These are phyloP conservation scores for Colletotrichum destructivum DNA, from an alignment of 2,329 filamentous ascomycete genomes.

Conservation along the genomic window DNA sequence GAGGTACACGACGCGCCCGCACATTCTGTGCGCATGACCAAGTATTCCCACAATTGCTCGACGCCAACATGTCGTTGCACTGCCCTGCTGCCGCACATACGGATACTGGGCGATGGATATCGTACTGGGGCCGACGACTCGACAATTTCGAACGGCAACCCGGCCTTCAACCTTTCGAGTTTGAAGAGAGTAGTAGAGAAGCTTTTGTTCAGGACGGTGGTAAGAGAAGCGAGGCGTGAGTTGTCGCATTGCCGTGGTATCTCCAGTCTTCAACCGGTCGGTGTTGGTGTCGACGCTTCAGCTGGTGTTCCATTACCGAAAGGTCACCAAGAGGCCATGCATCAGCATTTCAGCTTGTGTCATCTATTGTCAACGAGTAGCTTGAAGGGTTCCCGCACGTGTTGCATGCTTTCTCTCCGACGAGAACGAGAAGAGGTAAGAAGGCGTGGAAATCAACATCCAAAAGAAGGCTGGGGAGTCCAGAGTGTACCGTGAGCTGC, in stretches of 20 bases:
- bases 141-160: no score
- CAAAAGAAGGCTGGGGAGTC: slow-evolving; percentile 27
- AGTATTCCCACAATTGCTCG: slow-evolving; percentile 35
- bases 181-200: no score
- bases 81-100: slow-evolving; percentile 17
- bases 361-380: slow-evolving; percentile 12
- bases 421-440: not conserved
- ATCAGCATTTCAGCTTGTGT: not conserved
- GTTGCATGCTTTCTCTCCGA: not conserved
- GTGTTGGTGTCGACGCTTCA: not conserved
- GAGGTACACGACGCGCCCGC: slow-evolving; percentile 31
- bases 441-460: not conserved
- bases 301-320: not conserved
- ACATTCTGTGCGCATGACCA: slow-evolving; percentile 32
- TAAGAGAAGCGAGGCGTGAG: not conserved
- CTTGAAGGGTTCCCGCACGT: slow-evolving; percentile 1
- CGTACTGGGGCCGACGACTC: no score
- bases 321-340: not conserved
- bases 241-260: not conserved
- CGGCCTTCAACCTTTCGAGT: no score
- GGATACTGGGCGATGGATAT: slow-evolving; percentile 3
- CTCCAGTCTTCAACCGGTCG: not conserved
- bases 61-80: slow-evolving; percentile 33
- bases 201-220: not conserved
- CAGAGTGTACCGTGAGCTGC: slow-evolving; percentile 27